phyloP scores from a whole-genome alignment of 805 yeast species.

The Peterozyma toletana region DNA sequence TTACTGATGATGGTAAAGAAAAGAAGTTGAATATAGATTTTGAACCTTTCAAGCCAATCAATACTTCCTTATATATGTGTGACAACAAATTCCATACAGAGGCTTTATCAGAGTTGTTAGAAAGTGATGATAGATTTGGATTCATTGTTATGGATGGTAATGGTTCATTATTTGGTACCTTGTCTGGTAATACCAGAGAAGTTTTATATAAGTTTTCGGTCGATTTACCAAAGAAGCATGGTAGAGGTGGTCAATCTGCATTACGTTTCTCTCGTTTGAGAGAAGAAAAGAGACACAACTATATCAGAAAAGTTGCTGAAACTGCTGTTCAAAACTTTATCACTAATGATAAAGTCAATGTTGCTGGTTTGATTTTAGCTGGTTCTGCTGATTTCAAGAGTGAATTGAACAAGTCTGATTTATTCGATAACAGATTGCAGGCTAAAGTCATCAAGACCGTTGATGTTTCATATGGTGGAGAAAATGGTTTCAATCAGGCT shows the following conservation, averaged over 20 bases:
- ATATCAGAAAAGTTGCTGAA: slow-evolving; percentile 97
- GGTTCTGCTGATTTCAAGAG: slow-evolving; percentile 99
- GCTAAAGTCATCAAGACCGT: slow-evolving; percentile 87
- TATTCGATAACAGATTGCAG: slow-evolving; percentile 85
- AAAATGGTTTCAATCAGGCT: slow-evolving; percentile 98
- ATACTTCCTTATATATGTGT: slow-evolving; percentile 92
- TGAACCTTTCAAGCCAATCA: slow-evolving; percentile 98
- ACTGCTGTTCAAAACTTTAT: slow-evolving; percentile 96
- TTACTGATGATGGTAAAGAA: slow-evolving; percentile 96
- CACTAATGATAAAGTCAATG: slow-evolving; percentile 89
- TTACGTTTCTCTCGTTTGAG: slow-evolving; percentile 97
- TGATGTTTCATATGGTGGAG: slow-evolving; percentile 98
- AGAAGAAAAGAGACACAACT: slow-evolving; percentile 98
- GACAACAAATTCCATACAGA: slow-evolving; percentile 98
- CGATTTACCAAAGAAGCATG: slow-evolving; percentile 98
- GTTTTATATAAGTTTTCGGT: slow-evolving; percentile 94
- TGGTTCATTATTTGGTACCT: slow-evolving; percentile 92
- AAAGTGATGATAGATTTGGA: slow-evolving; percentile 94
- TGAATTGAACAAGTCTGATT: slow-evolving; percentile 85
- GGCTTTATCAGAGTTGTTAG: slow-evolving; percentile 87
- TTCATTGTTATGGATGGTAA: slow-evolving; percentile 99
- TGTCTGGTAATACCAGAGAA: slow-evolving; percentile 95
- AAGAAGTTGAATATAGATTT: slow-evolving; percentile 94
- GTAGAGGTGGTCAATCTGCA: slow-evolving; percentile 99
- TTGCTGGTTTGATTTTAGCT: slow-evolving; percentile 90